Evolutionary conservation across 208 protist genomes (phyloP).

Genomic region (Tritrichomonas musculus): DNA sequence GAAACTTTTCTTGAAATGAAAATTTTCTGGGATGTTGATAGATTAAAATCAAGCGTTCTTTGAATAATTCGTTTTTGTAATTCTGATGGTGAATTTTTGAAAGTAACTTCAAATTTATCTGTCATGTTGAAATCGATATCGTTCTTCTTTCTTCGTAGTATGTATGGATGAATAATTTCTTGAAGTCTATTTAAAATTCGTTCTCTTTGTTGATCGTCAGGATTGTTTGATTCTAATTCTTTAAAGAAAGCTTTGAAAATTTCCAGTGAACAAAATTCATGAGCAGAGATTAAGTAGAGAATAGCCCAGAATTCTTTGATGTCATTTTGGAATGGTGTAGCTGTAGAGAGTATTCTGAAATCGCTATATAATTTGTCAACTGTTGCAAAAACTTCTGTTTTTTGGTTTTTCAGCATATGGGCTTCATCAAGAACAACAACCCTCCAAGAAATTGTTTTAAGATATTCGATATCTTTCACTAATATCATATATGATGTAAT

Average conservation of each 20-base stretch:
- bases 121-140: conserved; percentile 57
- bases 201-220: not conserved
- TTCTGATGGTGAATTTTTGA: not conserved
- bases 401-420: not conserved
- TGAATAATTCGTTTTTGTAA: not conserved
- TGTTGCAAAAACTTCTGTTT: not conserved
- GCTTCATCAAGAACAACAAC: not conserved
- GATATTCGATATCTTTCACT: not conserved
- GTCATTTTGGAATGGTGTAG: conserved; percentile 17
- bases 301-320: not conserved
- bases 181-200: conserved; percentile 38
- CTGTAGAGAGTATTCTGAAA: not conserved
- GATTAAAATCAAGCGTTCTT: not conserved
- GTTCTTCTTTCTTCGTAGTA: conserved; percentile 80
- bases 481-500: not conserved
- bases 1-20: not conserved
- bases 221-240: not conserved
- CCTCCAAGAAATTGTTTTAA: not conserved
- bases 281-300: not conserved
- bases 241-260: not conserved
- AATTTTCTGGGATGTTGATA: not conserved
- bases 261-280: not conserved
- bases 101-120: not conserved
- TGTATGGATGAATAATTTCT: conserved; percentile 51
- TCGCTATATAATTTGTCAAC: not conserved